A percentile compares a stretch with the other conserved stretches of the same genome.
These are phyloP conservation scores for Pterocarpus macrocarpus DNA, from an alignment of 306 rosid genomes.

Conservation along the genomic window DNA sequence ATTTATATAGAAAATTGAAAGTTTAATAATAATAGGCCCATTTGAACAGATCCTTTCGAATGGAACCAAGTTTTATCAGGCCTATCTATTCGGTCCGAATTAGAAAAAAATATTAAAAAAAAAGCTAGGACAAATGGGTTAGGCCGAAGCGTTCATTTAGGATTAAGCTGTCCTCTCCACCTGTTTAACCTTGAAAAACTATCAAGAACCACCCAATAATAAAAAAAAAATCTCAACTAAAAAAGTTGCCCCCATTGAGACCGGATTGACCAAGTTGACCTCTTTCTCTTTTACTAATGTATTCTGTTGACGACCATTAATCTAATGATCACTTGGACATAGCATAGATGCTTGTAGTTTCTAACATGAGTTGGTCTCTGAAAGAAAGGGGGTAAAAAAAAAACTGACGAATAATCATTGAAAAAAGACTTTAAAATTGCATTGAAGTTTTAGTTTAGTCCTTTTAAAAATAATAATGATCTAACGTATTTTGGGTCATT, in stretches of 20 bases:
- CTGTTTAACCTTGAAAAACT: not conserved
- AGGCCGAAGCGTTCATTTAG: not conserved
- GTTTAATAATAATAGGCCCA: not conserved
- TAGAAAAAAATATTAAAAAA: not conserved
- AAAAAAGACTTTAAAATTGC: not conserved
- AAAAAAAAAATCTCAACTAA: not conserved
- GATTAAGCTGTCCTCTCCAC: not conserved
- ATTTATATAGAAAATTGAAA: not conserved
- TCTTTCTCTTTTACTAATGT: not conserved
- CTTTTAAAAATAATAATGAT: not conserved
- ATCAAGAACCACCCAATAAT: not conserved
- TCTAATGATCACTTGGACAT: not conserved
- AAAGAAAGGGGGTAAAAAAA: not conserved
- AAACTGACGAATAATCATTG: not conserved
- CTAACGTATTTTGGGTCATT: not conserved
- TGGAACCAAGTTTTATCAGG: not conserved
- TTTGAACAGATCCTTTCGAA: not conserved
- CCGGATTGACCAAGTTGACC: not conserved
- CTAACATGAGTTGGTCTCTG: not conserved
- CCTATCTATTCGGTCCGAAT: not conserved
- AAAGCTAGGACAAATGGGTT: too few relatives aligned
- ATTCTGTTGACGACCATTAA: not conserved
- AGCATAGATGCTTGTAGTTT: not conserved
- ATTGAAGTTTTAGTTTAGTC: not conserved
- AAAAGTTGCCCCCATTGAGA: not conserved